phyloP scores from a whole-genome alignment of 805 yeast species.

The Lachancea cidri region DNA sequence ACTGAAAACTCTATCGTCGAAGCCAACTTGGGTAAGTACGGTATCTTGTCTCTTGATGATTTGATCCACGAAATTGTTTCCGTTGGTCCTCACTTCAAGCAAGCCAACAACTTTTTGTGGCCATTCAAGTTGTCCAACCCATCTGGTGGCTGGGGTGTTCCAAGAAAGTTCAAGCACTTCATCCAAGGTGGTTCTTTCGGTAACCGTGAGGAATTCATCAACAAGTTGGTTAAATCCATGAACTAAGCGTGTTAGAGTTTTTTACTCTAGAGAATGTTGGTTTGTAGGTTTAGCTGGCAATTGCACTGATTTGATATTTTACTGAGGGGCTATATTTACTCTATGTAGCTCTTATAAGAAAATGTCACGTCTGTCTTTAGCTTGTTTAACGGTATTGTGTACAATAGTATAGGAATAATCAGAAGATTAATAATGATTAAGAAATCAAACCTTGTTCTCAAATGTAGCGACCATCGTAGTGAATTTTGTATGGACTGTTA shows the following conservation, averaged over 20 bases:
- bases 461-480: too few relatives aligned
- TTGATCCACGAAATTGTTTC: slow-evolving; percentile 94
- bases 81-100: slow-evolving; percentile 98
- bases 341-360: slow-evolving; percentile 5
- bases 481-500: too few relatives aligned
- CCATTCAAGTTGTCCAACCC: slow-evolving; percentile 97
- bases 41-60: slow-evolving; percentile 87
- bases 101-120: slow-evolving; percentile 97
- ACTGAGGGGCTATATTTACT: slow-evolving; percentile 2
- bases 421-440: too few relatives aligned
- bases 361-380: neutral
- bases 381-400: neutral
- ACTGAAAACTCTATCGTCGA: slow-evolving; percentile 85
- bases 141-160: slow-evolving; percentile 95
- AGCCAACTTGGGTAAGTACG: slow-evolving; percentile 85
- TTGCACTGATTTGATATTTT: neutral
- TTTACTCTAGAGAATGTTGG: neutral
- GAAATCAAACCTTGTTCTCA: too few relatives aligned
- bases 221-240: slow-evolving; percentile 90
- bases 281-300: slow-evolving; percentile 1
- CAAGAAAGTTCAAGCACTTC: slow-evolving; percentile 95
- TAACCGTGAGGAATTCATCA: slow-evolving; percentile 95
- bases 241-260: slow-evolving; percentile 48
- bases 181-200: slow-evolving; percentile 98
- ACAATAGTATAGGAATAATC: neutral